These are phyloP conservation scores for Fusarium tupiense DNA, from an alignment of 2,329 filamentous ascomycete species.

Conservation along the genomic window DNA sequence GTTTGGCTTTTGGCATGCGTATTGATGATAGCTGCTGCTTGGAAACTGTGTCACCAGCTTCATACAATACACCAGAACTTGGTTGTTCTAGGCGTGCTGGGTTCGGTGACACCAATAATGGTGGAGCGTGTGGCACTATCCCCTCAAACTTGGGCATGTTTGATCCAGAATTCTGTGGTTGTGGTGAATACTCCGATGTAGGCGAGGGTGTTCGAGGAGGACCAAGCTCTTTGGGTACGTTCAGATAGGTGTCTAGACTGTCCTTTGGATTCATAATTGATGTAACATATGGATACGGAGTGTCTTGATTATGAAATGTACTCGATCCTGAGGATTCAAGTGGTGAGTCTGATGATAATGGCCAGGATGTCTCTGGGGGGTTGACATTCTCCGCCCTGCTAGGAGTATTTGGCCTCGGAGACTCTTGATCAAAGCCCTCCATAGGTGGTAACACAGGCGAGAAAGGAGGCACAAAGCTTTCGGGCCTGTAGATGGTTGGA, in stretches of 20 bases:
- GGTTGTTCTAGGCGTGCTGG: slow-evolving; percentile 12
- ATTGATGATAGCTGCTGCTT: slow-evolving; percentile 1
- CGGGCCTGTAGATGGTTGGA: slow-evolving; percentile 8
- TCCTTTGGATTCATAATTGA: background rate
- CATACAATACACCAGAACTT: slow-evolving; percentile 11
- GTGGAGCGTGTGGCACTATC: slow-evolving; percentile 3
- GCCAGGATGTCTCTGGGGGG: slow-evolving; percentile 12
- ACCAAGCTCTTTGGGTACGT: slow-evolving; percentile 7
- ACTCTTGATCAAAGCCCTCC: background rate
- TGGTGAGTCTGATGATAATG: slow-evolving; percentile 20
- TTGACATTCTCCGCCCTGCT: background rate
- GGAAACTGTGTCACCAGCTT: background rate
- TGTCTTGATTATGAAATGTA: slow-evolving; percentile 17
- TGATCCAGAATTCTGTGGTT: background rate
- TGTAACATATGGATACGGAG: background rate
- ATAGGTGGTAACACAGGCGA: background rate
- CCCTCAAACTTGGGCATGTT: slow-evolving; percentile 16
- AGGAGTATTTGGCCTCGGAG: background rate
- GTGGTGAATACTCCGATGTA: slow-evolving; percentile 2
- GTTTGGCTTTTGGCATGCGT: background rate
- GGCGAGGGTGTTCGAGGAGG: slow-evolving; percentile 21
- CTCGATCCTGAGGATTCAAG: slow-evolving; percentile 20
- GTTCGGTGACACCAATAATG: slow-evolving; percentile 19
- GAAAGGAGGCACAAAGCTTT: slow-evolving; percentile 15
- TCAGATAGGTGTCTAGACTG: background rate